Conservation (phyloP, 2,329 filamentous ascomycete genomes). For the Aspergillus ruber region DNA sequence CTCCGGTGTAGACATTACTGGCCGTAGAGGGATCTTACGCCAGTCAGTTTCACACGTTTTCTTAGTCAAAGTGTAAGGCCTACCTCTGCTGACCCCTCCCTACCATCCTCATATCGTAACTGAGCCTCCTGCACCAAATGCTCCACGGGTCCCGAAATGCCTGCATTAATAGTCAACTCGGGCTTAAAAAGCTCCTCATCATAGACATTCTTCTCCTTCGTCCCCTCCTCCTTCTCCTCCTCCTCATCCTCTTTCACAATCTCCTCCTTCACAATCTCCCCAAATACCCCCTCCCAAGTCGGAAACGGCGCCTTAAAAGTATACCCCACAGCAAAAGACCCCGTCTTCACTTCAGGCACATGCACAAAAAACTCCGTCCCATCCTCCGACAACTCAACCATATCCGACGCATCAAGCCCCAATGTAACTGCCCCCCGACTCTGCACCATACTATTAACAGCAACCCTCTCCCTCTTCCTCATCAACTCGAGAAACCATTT, state of each 20-base stretch:
- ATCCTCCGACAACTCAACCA: slow-evolving; percentile 24
- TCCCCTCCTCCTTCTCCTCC: slow-evolving; percentile 8
- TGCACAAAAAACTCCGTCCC: slow-evolving; percentile 23
- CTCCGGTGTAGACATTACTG: slow-evolving; percentile 19
- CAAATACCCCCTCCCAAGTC: slow-evolving; percentile 15
- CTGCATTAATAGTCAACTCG: slow-evolving; percentile 26
- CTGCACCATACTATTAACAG: slow-evolving; percentile 31
- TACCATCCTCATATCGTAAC: slow-evolving; percentile 21
- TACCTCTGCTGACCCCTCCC: slow-evolving; percentile 21
- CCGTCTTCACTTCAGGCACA: slow-evolving; percentile 20
- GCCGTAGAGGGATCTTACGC: slow-evolving; percentile 24
- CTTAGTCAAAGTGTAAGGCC: background rate
- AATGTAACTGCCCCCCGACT: slow-evolving; percentile 28
- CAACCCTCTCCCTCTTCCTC: slow-evolving; percentile 33
- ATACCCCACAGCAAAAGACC: slow-evolving; percentile 25
- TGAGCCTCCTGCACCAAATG: slow-evolving; percentile 15
- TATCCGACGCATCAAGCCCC: slow-evolving; percentile 29
- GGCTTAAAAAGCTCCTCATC: slow-evolving; percentile 8
- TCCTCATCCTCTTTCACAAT: slow-evolving; percentile 13
- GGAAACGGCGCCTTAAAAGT: slow-evolving; percentile 30
- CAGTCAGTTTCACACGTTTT: slow-evolving; percentile 6
- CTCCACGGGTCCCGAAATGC: slow-evolving; percentile 25
- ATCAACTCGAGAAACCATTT: slow-evolving; percentile 36
- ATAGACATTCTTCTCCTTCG: slow-evolving; percentile 6
- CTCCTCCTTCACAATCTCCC: slow-evolving; percentile 14